phyloP scores from a whole-genome alignment of 148 eudicot genomes.

The Nepenthes gracilis region DNA sequence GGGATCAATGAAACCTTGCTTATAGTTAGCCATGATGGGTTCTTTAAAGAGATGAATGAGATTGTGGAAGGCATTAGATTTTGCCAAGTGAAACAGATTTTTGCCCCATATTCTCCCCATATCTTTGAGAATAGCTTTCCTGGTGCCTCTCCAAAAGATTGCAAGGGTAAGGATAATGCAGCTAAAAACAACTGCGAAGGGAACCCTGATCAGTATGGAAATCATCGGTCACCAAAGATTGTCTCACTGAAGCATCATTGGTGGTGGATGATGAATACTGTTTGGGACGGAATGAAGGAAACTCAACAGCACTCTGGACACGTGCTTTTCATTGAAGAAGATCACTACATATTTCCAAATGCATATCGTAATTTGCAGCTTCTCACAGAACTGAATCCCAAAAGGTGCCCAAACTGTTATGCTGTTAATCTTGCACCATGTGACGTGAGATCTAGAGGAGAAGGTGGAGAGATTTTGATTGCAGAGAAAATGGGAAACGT shows the following conservation, averaged over 20 bases:
- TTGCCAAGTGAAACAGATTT: constrained; percentile 90
- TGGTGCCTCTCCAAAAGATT: constrained; percentile 60
- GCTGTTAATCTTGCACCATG: constrained; percentile 81
- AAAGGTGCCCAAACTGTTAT: constrained; percentile 66
- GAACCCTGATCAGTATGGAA: constrained; percentile 87
- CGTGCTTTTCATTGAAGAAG: constrained; percentile 89
- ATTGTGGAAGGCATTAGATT: constrained; percentile 71
- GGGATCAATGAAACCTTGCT: constrained; percentile 81
- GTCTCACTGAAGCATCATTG: constrained; percentile 96
- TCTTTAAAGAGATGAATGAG: constrained; percentile 76
- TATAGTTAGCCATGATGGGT: constrained; percentile 93
- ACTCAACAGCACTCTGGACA: constrained; percentile 51
- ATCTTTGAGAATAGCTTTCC: constrained; percentile 62
- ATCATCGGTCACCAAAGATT: constrained; percentile 71
- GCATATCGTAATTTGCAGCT: constrained; percentile 70
- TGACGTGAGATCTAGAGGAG: constrained; percentile 74
- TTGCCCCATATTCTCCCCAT: constrained; percentile 85
- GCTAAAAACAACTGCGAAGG: constrained; percentile 43
- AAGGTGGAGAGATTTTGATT: constrained; percentile 43
- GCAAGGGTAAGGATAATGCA: constrained; percentile 53
- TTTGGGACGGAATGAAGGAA: constrained; percentile 86
- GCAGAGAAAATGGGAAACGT: constrained; percentile 94
- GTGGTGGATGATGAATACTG: constrained; percentile 99
- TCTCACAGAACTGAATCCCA: constrained; percentile 47
- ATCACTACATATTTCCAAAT: constrained; percentile 81